Base-by-base conservation (phyloP, 2,329 filamentous ascomycete species). In the Camptophora hylomeconis region DNA sequence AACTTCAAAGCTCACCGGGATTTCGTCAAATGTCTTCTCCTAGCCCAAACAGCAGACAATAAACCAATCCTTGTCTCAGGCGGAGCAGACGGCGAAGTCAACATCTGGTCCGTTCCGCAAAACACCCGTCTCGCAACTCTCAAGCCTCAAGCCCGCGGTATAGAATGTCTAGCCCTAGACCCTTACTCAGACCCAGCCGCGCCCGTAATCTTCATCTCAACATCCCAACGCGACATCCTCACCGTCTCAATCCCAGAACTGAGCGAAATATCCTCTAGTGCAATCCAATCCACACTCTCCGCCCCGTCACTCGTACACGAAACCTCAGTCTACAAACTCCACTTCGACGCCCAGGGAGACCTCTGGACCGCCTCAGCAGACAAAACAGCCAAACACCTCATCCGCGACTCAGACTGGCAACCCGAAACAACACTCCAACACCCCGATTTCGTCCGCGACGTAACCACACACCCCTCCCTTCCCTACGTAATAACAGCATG, bases 291-390 rank as follows among this genome's bases (percentile, higher is more conserved):
- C n/a, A n/a, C n/a, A n/a, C 20, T 46, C 16, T 40, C 42, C 4
- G 20, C 26, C 54, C 47, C 69, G 2, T 75, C 94, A 28, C 56
- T 78, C 25, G 77, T 77, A 38, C 89, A 98, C 53, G 83, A 94
- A 42, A 98, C 89, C 1, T 89, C 80, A 41, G 74, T 98, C 7
- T 92, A 93, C 55, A 75, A 70, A 40, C 58, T 95, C 9, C 60
- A 69, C 12, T 92, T 92, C 44, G 78, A 84, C 39, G 54, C 56
- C 4, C 70, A 73, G 25, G 73, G 69, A 17, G 81, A 94, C 44
- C 58, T 94, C 9, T 95, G 84, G 84, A 94, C 87, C 5, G 80
- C 86, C 5, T 93, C 83, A 36, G 84, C 83, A 4, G 89, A 98
- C 52, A 89, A 83, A 43, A 84, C 79, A 1, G 75, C 75, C 2